Base-by-base conservation (phyloP, 2,329 filamentous ascomycete genomes). In the Alternaria sp. region DNA sequence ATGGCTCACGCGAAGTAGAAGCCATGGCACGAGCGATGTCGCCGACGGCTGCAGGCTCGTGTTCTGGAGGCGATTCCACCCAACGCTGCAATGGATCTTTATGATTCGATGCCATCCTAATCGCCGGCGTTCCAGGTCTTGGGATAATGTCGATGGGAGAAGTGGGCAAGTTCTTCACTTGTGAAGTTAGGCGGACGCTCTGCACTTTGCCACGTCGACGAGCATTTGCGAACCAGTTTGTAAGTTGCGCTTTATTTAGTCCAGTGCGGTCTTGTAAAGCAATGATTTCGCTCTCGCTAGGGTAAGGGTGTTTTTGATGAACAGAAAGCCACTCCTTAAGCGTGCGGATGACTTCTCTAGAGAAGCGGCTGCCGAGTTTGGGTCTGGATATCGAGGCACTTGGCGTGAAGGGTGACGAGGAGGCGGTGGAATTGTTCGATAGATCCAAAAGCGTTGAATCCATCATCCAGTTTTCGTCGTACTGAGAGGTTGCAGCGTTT, bases 171-270 rank as follows among this genome's bases (percentile, higher is more conserved):
- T 49, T 53, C 6, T 39, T 54, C 7, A 51, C 55, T 56, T 62
- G 56, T 2, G 53, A 58, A 11, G 42, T 51, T n/a, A 60, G 53
- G 8, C 40, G 56, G 26, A 54, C 52, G 29, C 36, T 58, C 26
- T 65, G 65, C 24, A 67, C 54, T 17, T 71, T 69, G 21, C 62
- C 67, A 13, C 71, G 63, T 3, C 71, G 65, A 48, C 70, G 64
- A 3, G 71, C 67, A 33, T 73, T 73, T 5, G 70, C 69, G 21
- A 73, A 71, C 71, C 71, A 73, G 8, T 71, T 73, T 4, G 64
- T 58, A 2, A 73, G 63, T 13, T 73, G 71, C 2, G 62, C 63
- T 34, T 62, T 68, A 42, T 67, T 72, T 10, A 73, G 42, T 2
- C 70, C 71, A 24, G 70, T 72, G 0, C 64, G 59, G 4, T 57